These are phyloP conservation scores for Coccomyxa sp. DNA, from an alignment of 139 green algal species.

Conservation along the genomic window DNA sequence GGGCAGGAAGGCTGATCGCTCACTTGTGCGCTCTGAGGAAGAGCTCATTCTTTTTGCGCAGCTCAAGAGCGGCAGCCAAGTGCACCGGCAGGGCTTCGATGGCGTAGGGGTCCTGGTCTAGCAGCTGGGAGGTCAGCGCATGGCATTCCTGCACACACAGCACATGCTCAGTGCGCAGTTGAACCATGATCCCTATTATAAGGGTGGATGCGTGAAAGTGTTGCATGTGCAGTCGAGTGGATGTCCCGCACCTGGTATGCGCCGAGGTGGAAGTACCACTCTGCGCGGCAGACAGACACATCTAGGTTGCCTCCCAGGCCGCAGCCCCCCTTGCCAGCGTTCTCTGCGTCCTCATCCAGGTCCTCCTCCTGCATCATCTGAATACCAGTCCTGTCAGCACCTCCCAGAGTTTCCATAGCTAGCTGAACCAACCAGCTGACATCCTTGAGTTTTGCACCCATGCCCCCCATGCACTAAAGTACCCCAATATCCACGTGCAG, in stretches of 20 bases:
- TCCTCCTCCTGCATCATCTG: not conserved
- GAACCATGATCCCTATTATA: constrained; percentile 5
- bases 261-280: constrained; percentile 64
- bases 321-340: constrained; percentile 31
- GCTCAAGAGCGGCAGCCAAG: constrained; percentile 70
- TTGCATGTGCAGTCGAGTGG: not conserved
- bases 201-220: not conserved
- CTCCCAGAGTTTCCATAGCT: no score
- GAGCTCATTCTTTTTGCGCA: constrained; percentile 86
- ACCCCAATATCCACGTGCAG: no score
- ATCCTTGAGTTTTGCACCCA: no score
- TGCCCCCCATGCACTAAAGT: no score
- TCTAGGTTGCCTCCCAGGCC: constrained; percentile 63
- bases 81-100: constrained; percentile 59
- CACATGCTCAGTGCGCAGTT: constrained; percentile 16
- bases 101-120: constrained; percentile 74
- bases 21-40: constrained; percentile 68
- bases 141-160: constrained; percentile 36
- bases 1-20: not conserved
- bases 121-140: constrained; percentile 49
- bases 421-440: no score
- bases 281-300: constrained; percentile 65
- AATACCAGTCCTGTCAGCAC: not conserved
- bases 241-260: constrained; percentile 16
- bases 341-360: constrained; percentile 6